Evolutionary conservation across 768 basidiomycete genomes (phyloP).

Genomic region (Saitozyma sp.): DNA sequence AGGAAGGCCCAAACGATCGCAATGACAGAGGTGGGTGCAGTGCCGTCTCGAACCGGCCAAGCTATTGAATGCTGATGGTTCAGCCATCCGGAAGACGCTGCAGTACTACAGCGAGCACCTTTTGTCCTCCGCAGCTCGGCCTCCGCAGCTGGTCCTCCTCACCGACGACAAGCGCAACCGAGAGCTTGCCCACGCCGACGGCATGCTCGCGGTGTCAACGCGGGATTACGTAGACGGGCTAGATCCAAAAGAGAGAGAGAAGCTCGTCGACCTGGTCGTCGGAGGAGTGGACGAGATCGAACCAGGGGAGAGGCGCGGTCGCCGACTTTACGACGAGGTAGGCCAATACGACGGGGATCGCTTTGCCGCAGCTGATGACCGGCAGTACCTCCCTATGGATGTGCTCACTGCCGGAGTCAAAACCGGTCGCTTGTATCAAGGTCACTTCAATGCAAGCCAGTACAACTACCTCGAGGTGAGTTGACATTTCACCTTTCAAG

Average conservation of each 20-base stretch:
- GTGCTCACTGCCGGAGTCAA: slow-evolving; percentile 79
- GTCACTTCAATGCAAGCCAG: slow-evolving; percentile 89
- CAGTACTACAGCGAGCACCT: slow-evolving; percentile 84
- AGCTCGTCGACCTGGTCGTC: slow-evolving; percentile 79
- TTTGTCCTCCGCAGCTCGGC: slow-evolving; percentile 25
- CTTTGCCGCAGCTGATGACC: neutral
- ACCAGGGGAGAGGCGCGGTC: slow-evolving; percentile 23
- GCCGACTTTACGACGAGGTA: slow-evolving; percentile 68
- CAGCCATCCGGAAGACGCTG: slow-evolving; percentile 84
- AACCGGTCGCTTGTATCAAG: slow-evolving; percentile 79
- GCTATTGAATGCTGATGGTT: neutral
- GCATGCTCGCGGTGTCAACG: slow-evolving; percentile 58
- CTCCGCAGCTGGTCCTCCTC: slow-evolving; percentile 72
- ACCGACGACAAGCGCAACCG: slow-evolving; percentile 88
- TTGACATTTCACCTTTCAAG: neutral
- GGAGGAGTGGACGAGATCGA: slow-evolving; percentile 62
- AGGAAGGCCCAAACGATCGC: slow-evolving; percentile 69
- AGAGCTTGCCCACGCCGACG: slow-evolving; percentile 68
- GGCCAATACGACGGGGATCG: neutral
- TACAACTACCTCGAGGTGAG: slow-evolving; percentile 92
- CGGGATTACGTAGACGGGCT: slow-evolving; percentile 76
- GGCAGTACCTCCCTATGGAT: slow-evolving; percentile 73
- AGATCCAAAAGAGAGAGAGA: slow-evolving; percentile 58
- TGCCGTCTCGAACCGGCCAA: neutral
- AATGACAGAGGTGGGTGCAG: slow-evolving; percentile 79